These are phyloP conservation scores for Calcarisporium arbuscula DNA, from an alignment of 2,329 filamentous ascomycete species.

Conservation along the genomic window DNA sequence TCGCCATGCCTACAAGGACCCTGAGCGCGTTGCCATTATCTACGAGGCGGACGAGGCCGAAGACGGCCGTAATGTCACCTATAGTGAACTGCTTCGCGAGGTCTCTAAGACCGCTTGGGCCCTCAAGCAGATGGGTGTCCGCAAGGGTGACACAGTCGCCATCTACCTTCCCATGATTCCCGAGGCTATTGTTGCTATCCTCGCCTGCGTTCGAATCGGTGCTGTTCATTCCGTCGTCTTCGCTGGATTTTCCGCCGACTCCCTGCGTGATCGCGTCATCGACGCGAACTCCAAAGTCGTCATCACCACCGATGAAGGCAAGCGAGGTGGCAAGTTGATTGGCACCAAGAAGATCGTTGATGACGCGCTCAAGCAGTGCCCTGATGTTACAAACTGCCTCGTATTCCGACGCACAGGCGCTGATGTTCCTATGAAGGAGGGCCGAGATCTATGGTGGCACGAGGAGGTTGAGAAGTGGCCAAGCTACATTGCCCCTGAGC, in stretches of 20 bases:
- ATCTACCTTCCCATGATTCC: slow-evolving; percentile 99
- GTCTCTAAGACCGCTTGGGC: slow-evolving; percentile 83
- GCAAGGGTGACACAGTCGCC: slow-evolving; percentile 94
- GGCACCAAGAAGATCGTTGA: slow-evolving; percentile 99
- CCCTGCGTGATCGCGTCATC: slow-evolving; percentile 86
- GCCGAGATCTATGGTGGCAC: slow-evolving; percentile 96
- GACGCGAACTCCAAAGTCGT: slow-evolving; percentile 89
- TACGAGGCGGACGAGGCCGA: slow-evolving; percentile 92
- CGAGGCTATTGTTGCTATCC: slow-evolving; percentile 83
- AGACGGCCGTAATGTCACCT: slow-evolving; percentile 85
- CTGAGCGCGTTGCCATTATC: slow-evolving; percentile 90
- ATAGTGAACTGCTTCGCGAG: slow-evolving; percentile 85
- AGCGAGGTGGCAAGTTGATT: slow-evolving; percentile 94
- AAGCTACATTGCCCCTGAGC: slow-evolving; percentile 80
- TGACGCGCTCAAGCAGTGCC: slow-evolving; percentile 93
- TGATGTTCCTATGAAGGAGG: slow-evolving; percentile 83
- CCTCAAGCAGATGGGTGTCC: slow-evolving; percentile 90
- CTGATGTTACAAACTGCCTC: slow-evolving; percentile 75
- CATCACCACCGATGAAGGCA: slow-evolving; percentile 96
- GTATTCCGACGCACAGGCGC: slow-evolving; percentile 95
- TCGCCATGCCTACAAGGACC: slow-evolving; percentile 91
- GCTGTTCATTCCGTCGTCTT: slow-evolving; percentile 97
- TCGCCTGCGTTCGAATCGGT: slow-evolving; percentile 87
- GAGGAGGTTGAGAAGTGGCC: slow-evolving; percentile 98
- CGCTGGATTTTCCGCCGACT: slow-evolving; percentile 94